These are phyloP conservation scores for Mollisiaceae sp. DNA, from an alignment of 2,329 filamentous ascomycete genomes.

Conservation along the genomic window DNA sequence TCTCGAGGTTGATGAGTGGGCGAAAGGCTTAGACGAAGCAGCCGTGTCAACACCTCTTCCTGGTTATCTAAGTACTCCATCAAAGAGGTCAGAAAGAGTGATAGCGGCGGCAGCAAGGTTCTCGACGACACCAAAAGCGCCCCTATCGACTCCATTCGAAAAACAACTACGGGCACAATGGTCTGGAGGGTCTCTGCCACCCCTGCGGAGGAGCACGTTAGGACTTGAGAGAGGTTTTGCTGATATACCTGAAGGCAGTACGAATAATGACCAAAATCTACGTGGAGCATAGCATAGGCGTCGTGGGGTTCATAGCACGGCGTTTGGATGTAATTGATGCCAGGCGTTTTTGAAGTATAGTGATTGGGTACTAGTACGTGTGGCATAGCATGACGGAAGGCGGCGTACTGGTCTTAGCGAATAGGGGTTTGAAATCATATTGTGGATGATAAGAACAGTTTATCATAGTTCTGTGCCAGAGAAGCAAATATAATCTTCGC, in stretches of 20 bases:
- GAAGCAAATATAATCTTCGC: background rate
- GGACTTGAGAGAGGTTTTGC: slow-evolving; percentile 36
- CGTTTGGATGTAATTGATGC: slow-evolving; percentile 6
- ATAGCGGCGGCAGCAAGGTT: slow-evolving; percentile 46
- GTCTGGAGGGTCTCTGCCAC: slow-evolving; percentile 32
- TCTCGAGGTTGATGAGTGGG: slow-evolving; percentile 33
- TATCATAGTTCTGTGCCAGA: background rate
- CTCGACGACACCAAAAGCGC: slow-evolving; percentile 51
- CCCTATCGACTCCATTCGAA: slow-evolving; percentile 51
- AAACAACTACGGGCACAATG: slow-evolving; percentile 43
- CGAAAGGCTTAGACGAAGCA: slow-evolving; percentile 31
- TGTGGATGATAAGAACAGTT: slow-evolving; percentile 19
- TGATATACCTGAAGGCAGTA: slow-evolving; percentile 35
- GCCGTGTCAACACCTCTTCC: slow-evolving; percentile 33
- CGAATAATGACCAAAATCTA: slow-evolving; percentile 31
- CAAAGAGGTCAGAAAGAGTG: slow-evolving; percentile 50
- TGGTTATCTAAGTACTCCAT: slow-evolving; percentile 49
- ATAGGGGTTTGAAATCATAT: slow-evolving; percentile 24
- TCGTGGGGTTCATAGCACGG: slow-evolving; percentile 6
- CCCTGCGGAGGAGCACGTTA: slow-evolving; percentile 33
- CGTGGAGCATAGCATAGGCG: slow-evolving; percentile 18
- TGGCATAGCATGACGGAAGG: slow-evolving; percentile 15
- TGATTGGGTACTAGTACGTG: slow-evolving; percentile 33
- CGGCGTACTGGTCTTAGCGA: slow-evolving; percentile 29
- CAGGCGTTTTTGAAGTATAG: slow-evolving; percentile 28